Base-by-base conservation (phyloP, 2,329 filamentous ascomycete species). In the Periconia sp. region DNA sequence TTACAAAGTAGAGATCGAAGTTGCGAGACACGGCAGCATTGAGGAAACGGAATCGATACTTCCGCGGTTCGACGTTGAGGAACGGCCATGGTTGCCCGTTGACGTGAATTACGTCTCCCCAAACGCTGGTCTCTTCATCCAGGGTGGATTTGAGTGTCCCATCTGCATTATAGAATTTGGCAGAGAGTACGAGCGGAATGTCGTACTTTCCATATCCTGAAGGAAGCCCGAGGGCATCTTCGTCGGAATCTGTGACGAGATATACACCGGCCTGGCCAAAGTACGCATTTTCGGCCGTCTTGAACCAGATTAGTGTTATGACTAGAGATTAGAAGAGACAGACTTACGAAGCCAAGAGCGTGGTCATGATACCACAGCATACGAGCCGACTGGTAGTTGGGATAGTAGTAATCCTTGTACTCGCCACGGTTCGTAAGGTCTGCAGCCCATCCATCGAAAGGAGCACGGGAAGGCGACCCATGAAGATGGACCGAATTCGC, bases 321-420 rank as follows among this genome's bases (percentile, higher is more conserved):
- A 22, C 8, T 15, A 50, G 38, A 78, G 24, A 10, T 33, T 3
- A 5, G 23, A 23, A 9, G 10, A 12, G 28, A 9, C 4, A 8
- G 24, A 9, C 28, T 23, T 40, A 40, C 37, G 25, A 25, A 40
- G 15, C 26, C 19, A 4, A 46, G 6, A 29, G 43, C 43, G 18
- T 46, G 43, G 17, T 46, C 49, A 44, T 83, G 79, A 49, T 83
- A 83, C 81, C 81, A 84, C 16, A 82, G 65, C 1, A 77, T 69
- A 15, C 81, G 73, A 4, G 73, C 78, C 16, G 67, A 69, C 54
- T 82, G 74, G 12, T 59, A 65, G 56, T 83, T 83, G 7, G 80
- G 80, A 48, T 81, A 84, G 61, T 82, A 84, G 60, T 84, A 83
- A 48, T 83, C 57, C 48, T 84, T 83, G 65, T 76, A 81, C 53